These are phyloP conservation scores for Macrolepiota albuminosa DNA, from an alignment of 768 basidiomycete genomes.

Conservation along the genomic window DNA sequence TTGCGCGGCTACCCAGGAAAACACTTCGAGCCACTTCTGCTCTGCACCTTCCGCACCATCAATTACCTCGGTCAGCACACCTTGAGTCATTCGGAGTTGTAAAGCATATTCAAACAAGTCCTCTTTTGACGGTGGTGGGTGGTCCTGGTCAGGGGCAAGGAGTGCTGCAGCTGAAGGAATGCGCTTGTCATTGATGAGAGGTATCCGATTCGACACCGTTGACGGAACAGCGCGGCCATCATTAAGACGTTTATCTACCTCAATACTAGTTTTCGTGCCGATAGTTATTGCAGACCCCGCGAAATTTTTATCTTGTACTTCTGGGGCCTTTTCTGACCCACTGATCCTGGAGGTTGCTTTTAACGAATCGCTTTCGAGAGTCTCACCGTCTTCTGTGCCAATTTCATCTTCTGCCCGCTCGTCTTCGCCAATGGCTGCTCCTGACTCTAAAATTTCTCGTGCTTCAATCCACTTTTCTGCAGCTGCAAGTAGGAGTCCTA, in stretches of 20 bases:
- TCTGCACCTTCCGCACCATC: slow-evolving; percentile 86
- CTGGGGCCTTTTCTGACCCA: background rate
- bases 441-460: slow-evolving; percentile 71
- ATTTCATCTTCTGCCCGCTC: slow-evolving; percentile 17
- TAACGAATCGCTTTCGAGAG: background rate
- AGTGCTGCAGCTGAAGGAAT: slow-evolving; percentile 40
- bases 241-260: background rate
- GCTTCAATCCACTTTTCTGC: slow-evolving; percentile 79
- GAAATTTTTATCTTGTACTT: slow-evolving; percentile 2
- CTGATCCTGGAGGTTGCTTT: background rate
- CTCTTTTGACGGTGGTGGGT: slow-evolving; percentile 43
- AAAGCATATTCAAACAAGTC: slow-evolving; percentile 75
- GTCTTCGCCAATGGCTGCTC: slow-evolving; percentile 44
- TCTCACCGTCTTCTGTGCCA: slow-evolving; percentile 10
- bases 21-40: slow-evolving; percentile 76
- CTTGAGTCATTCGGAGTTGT: slow-evolving; percentile 83
- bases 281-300: background rate
- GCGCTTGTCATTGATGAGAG: slow-evolving; percentile 18
- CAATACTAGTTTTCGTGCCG: background rate
- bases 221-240: slow-evolving; percentile 2
- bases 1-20: slow-evolving; percentile 77
- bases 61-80: slow-evolving; percentile 73
- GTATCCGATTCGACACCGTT: slow-evolving; percentile 6
- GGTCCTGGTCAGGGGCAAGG: slow-evolving; percentile 41
- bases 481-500: slow-evolving; percentile 78